These are phyloP conservation scores for Coemansia sp. DNA, from an alignment of 192 early-diverging fungal genomes.

Conservation along the genomic window DNA sequence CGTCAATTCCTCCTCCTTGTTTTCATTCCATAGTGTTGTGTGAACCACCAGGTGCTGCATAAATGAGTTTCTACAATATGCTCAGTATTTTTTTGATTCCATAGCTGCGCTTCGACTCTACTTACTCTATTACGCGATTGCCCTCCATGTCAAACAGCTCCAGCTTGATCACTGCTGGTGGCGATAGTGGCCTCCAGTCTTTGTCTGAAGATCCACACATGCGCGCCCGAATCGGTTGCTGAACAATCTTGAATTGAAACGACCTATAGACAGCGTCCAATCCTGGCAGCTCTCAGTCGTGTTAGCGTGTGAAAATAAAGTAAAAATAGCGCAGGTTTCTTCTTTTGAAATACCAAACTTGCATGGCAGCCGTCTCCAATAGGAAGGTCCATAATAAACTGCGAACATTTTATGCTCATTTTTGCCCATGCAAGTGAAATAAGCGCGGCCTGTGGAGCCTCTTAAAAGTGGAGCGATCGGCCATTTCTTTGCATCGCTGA, in stretches of 20 bases:
- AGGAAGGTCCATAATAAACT: not conserved
- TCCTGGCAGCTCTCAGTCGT: no score
- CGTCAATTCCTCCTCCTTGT: constrained; percentile 36
- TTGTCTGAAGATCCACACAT: constrained; percentile 84
- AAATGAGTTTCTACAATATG: constrained; percentile 23
- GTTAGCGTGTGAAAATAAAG: no score
- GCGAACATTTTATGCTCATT: not conserved
- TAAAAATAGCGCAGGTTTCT: no score
- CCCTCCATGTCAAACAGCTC: constrained; percentile 59
- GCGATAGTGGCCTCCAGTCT: constrained; percentile 74
- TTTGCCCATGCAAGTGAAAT: not conserved
- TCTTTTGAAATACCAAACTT: not conserved
- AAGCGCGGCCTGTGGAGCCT: not conserved
- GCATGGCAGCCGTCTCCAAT: not conserved
- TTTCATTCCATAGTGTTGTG: constrained; percentile 49
- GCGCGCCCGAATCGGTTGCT: constrained; percentile 71
- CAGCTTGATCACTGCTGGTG: constrained; percentile 72
- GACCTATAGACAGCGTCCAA: constrained; percentile 40
- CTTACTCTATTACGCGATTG: constrained; percentile 38
- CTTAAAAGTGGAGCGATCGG: not conserved
- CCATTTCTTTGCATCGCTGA: not conserved
- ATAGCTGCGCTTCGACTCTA: not conserved
- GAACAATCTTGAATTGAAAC: constrained; percentile 63
- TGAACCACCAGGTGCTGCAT: constrained; percentile 52
- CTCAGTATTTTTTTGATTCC: no score